Evolutionary conservation across 371 early-diverging fungal genomes (phyloP).

Genomic region (Mucor velutinosus): DNA sequence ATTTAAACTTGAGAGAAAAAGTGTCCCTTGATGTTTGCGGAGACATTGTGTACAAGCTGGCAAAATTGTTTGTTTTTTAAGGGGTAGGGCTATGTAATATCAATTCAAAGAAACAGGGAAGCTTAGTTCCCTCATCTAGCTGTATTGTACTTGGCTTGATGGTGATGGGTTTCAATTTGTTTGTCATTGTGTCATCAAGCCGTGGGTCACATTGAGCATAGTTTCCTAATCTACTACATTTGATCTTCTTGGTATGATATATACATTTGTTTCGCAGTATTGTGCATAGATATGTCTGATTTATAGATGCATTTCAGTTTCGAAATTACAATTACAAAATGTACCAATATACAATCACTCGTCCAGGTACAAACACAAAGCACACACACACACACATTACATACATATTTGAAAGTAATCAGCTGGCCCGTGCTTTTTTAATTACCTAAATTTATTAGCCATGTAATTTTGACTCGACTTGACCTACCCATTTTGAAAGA

Average conservation of each 20-base stretch:
- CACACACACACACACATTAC: not conserved
- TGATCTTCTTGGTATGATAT: not conserved
- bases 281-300: not conserved
- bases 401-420: slow-evolving; percentile 5
- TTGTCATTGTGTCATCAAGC: slow-evolving; percentile 9
- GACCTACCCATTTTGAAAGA: not conserved
- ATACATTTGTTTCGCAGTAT: not conserved
- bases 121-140: slow-evolving; percentile 1
- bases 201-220: slow-evolving; percentile 4
- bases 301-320: too few relatives aligned
- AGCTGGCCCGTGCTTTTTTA: slow-evolving; percentile 21
- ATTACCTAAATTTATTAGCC: not conserved
- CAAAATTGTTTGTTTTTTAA: not conserved
- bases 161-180: not conserved
- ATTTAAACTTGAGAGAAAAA: not conserved
- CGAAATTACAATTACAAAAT: not conserved
- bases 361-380: not conserved
- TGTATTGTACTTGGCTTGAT: not conserved
- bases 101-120: not conserved
- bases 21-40: not conserved
- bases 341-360: not conserved
- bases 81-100: not conserved
- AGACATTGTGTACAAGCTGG: slow-evolving; percentile 3
- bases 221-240: not conserved
- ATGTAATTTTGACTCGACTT: not conserved